Percentiles rank a stretch among this genome's conserved stretches.
phyloP scores from a whole-genome alignment of 495 filamentous ascomycete species.

The Hypoxylon perforatum region DNA sequence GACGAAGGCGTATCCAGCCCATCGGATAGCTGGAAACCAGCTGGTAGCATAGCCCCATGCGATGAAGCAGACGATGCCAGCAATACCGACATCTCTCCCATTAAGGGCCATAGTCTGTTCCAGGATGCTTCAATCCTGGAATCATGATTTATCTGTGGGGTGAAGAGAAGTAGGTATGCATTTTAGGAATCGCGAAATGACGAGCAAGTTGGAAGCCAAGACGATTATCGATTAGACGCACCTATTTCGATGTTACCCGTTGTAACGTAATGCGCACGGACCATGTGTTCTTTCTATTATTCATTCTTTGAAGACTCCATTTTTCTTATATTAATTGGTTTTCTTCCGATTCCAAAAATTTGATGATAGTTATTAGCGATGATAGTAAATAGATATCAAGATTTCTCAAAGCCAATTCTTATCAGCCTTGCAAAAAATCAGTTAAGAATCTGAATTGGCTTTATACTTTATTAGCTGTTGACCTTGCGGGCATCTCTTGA shows the following conservation, averaged over 20 bases:
- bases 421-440: background rate
- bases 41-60: conserved; percentile 85
- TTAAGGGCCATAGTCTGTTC: conserved; percentile 78
- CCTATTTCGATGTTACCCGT: background rate
- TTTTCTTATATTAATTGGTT: no score
- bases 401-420: background rate
- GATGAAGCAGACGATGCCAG: conserved; percentile 77
- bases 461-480: no score
- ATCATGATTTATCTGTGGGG: conserved; percentile 52
- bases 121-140: conserved; percentile 45
- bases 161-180: background rate
- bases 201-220: conserved; percentile 16
- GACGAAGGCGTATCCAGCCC: conserved; percentile 80
- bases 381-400: background rate
- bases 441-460: no score
- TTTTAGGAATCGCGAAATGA: conserved; percentile 29
- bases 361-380: no score
- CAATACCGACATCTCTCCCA: conserved; percentile 77
- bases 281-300: background rate
- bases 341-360: no score
- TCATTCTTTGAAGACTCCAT: no score
- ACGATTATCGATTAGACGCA: conserved; percentile 35
- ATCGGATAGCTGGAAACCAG: conserved; percentile 83
- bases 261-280: background rate
- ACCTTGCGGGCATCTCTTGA: no score